Base-by-base conservation (phyloP, 805 yeast genomes). In the Priceomyces melissophilus region DNA sequence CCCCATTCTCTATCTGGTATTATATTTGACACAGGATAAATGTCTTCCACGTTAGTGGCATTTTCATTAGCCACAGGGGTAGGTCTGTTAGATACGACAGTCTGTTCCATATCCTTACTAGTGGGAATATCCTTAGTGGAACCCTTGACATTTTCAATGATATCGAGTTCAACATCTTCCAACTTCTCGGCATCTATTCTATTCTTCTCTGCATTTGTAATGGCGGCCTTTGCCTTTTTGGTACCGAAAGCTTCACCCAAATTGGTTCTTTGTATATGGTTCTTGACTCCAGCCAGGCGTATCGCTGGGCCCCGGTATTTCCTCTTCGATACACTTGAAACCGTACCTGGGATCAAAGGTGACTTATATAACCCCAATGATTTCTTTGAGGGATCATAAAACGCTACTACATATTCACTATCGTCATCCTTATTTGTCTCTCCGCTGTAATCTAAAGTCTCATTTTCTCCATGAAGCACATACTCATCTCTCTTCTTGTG, bases 211-310 rank as follows among this genome's bases (percentile, higher is more conserved):
- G 81, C 65, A 58, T 84, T 91, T 38, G 78, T 69, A 55, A 93
- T 85, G 28, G 95, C 95, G 53, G 87, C 84, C 69, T 88, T 91
- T 47, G 97, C 97, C 69, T 82, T 90, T 69, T 87, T 90, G 43
- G 99, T 91, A 75, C 99, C 99, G 54, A 93, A 93, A 2, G 93
- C 95, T 65, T 88, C 91, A 57, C 99, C 99, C 57, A 93, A 75
- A 2, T 87, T 84, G 42, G 79, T 86, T 60, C 97, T 78, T 65
- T 87, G 87, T 12, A 72, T 67, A 43, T 75, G 68, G 52, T 74
- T 65, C 46, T 69, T 65, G 30, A 67, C 65, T 27, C 76, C 77
- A 7, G 67, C 63, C 58, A 79, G 84, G 63, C 76, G 79, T 42
- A 87, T 72, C 17, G 71, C 63, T 15, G 93, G 93, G 5, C 87